Evolutionary conservation across 176 grass and related monocot genomes (phyloP).

Genomic region (Microstegium vimineum): DNA sequence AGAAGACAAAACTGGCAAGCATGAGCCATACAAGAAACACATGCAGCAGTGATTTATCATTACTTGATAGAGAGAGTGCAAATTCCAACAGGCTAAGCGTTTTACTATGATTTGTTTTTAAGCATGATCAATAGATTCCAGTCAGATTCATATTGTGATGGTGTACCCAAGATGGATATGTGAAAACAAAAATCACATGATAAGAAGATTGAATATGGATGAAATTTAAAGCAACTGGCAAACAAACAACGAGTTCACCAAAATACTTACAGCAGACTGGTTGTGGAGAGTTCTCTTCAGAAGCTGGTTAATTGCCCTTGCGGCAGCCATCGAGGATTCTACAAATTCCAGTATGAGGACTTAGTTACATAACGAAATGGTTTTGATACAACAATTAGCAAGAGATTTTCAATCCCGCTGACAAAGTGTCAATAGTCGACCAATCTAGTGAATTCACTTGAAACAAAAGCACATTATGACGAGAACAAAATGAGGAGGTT

Average conservation of each 20-base stretch:
- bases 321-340: slow-evolving; percentile 55
- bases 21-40: not conserved
- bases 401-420: not conserved
- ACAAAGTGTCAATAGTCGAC: too few species aligned
- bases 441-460: not conserved
- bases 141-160: too few species aligned
- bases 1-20: not conserved
- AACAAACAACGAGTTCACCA: not conserved
- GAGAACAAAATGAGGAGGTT: not conserved
- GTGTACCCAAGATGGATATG: too few species aligned
- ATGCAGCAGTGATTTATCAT: not conserved
- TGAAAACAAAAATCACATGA: not conserved
- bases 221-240: not conserved
- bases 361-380: not conserved
- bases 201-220: not conserved
- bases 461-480: not conserved
- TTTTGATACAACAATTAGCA: not conserved
- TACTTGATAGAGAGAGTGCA: not conserved
- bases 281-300: slow-evolving; percentile 55
- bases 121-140: not conserved
- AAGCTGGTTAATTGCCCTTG: slow-evolving; percentile 59
- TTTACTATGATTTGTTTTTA: not conserved
- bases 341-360: not conserved
- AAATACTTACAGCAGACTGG: slow-evolving; percentile 59
- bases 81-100: not conserved